Percentiles rank a stretch among this genome's conserved stretches.
Conservation (phyloP, 106 monocot genomes). For the Xerophyta viscosa region DNA sequence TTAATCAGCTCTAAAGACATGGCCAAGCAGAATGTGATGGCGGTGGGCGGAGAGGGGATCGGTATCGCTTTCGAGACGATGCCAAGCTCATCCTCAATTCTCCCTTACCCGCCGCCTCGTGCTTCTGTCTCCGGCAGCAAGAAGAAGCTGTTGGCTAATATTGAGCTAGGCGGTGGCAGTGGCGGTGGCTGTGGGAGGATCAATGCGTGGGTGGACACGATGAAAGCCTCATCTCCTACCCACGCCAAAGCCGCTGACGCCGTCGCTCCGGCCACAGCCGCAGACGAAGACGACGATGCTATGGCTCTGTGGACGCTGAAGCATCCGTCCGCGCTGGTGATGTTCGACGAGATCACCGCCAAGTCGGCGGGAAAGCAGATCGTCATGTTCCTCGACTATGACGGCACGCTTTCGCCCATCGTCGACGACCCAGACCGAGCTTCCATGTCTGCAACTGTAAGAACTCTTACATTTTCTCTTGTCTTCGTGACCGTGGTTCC, state of each 20-base stretch:
- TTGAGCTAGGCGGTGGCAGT: conserved; percentile 6
- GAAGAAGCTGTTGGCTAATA: conserved; percentile 3
- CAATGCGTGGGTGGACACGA: conserved; percentile 9
- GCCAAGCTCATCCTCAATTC: conserved; percentile 5
- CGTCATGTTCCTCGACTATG: conserved; percentile 63
- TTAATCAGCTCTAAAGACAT: no score
- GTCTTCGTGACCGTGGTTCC: neutral
- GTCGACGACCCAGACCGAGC: conserved; percentile 55
- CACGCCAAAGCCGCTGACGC: conserved; percentile 11
- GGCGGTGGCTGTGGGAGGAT: neutral
- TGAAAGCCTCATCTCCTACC: conserved; percentile 37
- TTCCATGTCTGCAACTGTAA: conserved; percentile 33
- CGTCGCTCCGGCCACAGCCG: neutral
- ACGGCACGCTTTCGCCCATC: conserved; percentile 59
- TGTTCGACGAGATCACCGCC: conserved; percentile 28
- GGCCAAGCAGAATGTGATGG: conserved; percentile 40
- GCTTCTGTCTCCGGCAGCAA: neutral
- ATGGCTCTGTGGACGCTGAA: neutral
- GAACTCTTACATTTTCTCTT: neutral
- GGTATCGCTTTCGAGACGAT: conserved; percentile 2
- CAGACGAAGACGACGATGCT: neutral
- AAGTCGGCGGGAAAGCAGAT: conserved; percentile 43
- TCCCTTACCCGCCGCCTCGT: conserved; percentile 20
- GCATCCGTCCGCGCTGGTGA: conserved; percentile 40
- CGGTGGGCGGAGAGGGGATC: conserved; percentile 22